phyloP scores from a whole-genome alignment of 148 eudicot species.

The Chenopodium quinoa region DNA sequence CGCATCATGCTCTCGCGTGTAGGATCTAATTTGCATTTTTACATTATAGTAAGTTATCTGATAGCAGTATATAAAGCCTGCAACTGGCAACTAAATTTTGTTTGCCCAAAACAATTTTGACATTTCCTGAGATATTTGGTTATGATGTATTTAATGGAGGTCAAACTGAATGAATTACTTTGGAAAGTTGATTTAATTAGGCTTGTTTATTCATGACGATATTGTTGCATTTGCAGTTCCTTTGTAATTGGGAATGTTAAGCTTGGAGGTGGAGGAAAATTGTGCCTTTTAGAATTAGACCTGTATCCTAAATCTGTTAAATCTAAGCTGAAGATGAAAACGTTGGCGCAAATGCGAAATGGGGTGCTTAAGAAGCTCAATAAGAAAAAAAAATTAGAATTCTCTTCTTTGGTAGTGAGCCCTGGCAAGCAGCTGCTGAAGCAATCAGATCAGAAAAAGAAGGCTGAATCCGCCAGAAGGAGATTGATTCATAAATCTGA shows the following conservation, averaged over 20 bases:
- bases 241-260: slow-evolving; percentile 8
- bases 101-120: not conserved
- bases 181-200: not conserved
- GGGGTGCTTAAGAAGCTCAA: slow-evolving; percentile 22
- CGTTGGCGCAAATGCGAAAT: slow-evolving; percentile 30
- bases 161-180: not conserved
- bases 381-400: slow-evolving; percentile 18
- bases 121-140: not conserved
- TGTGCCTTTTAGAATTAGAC: not conserved
- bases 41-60: not conserved
- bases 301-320: not conserved
- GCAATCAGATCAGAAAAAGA: slow-evolving; percentile 17
- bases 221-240: slow-evolving; percentile 3
- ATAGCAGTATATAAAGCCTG: not conserved
- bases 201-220: not conserved
- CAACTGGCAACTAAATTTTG: not conserved
- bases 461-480: slow-evolving; percentile 9
- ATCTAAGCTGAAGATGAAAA: slow-evolving; percentile 25
- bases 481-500: slow-evolving; percentile 24
- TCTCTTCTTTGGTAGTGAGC: slow-evolving; percentile 13
- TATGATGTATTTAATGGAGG: not conserved
- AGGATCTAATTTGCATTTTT: not conserved
- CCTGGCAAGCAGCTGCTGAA: slow-evolving; percentile 20
- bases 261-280: not conserved
- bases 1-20: not conserved